Conservation (phyloP, 202 grass and related monocot species). For the Hordeum pubiflorum region DNA sequence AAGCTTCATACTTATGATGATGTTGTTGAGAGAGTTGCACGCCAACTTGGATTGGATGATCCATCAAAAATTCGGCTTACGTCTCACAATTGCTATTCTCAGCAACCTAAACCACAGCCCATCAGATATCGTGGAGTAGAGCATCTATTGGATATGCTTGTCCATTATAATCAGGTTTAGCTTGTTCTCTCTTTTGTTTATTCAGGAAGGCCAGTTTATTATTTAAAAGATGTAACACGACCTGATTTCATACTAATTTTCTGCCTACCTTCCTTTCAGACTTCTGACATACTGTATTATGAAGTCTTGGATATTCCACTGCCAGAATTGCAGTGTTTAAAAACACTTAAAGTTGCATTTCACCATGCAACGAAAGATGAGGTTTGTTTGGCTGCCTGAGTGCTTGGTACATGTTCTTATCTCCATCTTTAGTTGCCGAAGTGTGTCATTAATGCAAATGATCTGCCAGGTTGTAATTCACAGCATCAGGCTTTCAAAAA, state of each 20-base stretch:
- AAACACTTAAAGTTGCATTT: slow-evolving; percentile 97
- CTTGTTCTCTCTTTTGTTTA: slow-evolving; percentile 7
- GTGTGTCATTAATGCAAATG: slow-evolving; percentile 8
- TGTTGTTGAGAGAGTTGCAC: slow-evolving; percentile 87
- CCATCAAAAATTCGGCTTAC: slow-evolving; percentile 93
- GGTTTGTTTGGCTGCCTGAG: slow-evolving; percentile 36
- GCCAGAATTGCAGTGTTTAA: slow-evolving; percentile 88
- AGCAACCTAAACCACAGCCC: slow-evolving; percentile 89
- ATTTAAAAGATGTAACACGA: not conserved
- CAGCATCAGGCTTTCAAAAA: slow-evolving; percentile 87
- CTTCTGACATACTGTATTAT: slow-evolving; percentile 96
- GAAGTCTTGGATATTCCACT: slow-evolving; percentile 90
- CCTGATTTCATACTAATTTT: not conserved
- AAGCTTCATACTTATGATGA: slow-evolving; percentile 92
- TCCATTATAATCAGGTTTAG: slow-evolving; percentile 91
- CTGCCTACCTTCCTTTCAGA: slow-evolving; percentile 35
- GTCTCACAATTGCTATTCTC: slow-evolving; percentile 87
- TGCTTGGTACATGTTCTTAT: not conserved
- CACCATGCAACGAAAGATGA: slow-evolving; percentile 91
- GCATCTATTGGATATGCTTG: slow-evolving; percentile 85
- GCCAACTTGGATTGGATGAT: slow-evolving; percentile 66
- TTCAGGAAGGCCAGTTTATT: not conserved
- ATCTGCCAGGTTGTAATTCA: slow-evolving; percentile 65
- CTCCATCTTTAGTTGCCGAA: slow-evolving; percentile 7
- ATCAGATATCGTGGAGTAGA: slow-evolving; percentile 87